Base-by-base conservation (phyloP, 495 filamentous ascomycete species). In the Podospora fimiseda region DNA sequence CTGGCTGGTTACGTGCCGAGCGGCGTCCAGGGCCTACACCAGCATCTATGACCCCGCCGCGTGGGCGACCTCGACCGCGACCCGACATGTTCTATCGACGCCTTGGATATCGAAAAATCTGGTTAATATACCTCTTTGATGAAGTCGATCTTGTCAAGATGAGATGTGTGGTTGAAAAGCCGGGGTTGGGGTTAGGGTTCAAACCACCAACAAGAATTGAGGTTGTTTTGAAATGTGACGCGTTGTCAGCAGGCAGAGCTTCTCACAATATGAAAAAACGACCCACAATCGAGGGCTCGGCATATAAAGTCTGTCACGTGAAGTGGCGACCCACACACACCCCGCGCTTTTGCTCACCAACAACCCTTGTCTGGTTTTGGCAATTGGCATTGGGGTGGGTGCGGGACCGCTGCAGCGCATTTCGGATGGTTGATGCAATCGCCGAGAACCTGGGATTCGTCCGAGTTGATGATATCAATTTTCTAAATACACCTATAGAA, bases 171-270 rank as follows among this genome's bases (percentile, higher is more conserved):
- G 27, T 33, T 24, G 39, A 38, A 33, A 27, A 45, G 59, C 50
- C 63, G 65, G 64, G 64, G 64, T 67, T 67, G 42, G 64, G 64
- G 64, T 67, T 67, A 65, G 64, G 62, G 62, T 67, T 63, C 27
- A 33, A n/a, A 44, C 33, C 15, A 14, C 24, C 11, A 18, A 33
- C 30, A 36, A 30, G 50, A 55, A 53, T 42, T 51, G 57, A 52
- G 33, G 56, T 56, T 60, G 61, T 64, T 64, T 57, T 56, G 55
- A 55, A 55, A 52, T 59, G 27, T 5, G 5, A 33, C 27, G 27
- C 27, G 27, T 55, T 53, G 36, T 38, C 37, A 33, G n/a, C 40
- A 6, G 44, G 43, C 13, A 15, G 20, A 4, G 18, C 22, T 50
- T 33, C 27, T 45, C 9, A 46, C 15, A n/a, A 8, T 43, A 8